Conservation (phyloP, 2,329 filamentous ascomycete genomes). For the Arachnomyces sp. region DNA sequence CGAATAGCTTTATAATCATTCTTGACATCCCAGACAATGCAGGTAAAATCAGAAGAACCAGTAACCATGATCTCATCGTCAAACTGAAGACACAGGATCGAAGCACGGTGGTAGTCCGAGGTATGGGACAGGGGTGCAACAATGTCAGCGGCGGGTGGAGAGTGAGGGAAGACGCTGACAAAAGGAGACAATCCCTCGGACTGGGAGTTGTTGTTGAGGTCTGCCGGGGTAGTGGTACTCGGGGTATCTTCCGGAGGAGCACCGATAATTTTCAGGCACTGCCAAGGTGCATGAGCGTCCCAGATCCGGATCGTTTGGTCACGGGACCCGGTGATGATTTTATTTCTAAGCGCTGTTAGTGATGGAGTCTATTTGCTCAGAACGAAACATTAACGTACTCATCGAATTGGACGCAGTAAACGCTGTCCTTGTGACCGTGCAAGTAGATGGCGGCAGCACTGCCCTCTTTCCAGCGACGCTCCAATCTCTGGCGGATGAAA, state of each 20-base stretch:
- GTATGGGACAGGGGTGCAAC: conserved; percentile 24
- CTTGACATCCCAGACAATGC: conserved; percentile 82
- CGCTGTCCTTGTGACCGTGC: conserved; percentile 87
- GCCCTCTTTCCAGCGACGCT: conserved; percentile 69
- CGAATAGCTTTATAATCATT: conserved; percentile 70
- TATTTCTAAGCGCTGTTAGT: too few species aligned
- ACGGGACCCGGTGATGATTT: conserved; percentile 92
- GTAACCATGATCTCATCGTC: conserved; percentile 90
- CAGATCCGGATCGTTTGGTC: conserved; percentile 94
- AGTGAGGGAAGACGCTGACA: conserved; percentile 41
- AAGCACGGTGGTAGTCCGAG: conserved; percentile 69
- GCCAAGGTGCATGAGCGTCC: conserved; percentile 76
- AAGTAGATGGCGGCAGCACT: conserved; percentile 78
- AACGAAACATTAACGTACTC: too few species aligned
- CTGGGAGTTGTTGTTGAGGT: conserved; percentile 40
- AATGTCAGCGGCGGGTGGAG: conserved; percentile 50
- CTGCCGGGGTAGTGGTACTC: conserved; percentile 36
- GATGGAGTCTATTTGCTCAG: too few species aligned
- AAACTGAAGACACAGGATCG: conserved; percentile 90
- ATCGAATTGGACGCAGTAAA: conserved; percentile 97
- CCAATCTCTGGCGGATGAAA: conserved; percentile 64
- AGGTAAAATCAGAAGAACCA: conserved; percentile 83
- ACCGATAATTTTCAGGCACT: conserved; percentile 79
- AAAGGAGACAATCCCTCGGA: conserved; percentile 35
- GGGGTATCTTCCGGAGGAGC: conserved; percentile 41